Evolutionary conservation across 495 filamentous ascomycete species (phyloP), one percentile per base, ranked within the genome.

Genomic region (Aspergillus bridgeri): DNA sequence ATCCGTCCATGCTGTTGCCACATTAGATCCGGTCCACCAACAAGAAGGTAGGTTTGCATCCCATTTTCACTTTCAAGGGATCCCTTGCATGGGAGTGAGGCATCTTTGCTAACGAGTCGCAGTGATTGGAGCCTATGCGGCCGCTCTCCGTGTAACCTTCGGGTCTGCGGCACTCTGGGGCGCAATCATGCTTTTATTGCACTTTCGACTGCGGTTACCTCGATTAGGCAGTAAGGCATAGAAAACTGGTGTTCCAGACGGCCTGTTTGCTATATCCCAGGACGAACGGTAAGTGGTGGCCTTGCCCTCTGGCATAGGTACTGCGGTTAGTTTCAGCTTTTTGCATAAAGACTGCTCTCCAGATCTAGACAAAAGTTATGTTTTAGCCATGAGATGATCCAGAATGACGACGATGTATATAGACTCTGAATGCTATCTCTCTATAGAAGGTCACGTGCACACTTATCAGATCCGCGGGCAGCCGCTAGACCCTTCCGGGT

Each of bases 81-180:
- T 38, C 33, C 33, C 33, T 38, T 38, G 6, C 33, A 38, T 38
- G 33, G 33, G 33, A 15, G 33, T 38, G 33, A 15, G 62, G 69
- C n/a, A 53, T 76, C 49, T 57, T 24, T 38, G 33, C 33, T 38
- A 38, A 38, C 33, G 9, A 15, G 17, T 38, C 5, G 54, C 60
- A 61, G 86, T 87, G 5, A 80, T 86, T 27, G 68, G 68, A 21
- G 80, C 85, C 50, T 89, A 89, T 63, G 79, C 80, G 25, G 69
- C 74, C 5, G 72, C 84, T n/a, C 73, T 88, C 58, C 69, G 80
- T 56, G 45, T 79, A 29, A 85, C 79, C 0, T 86, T 86, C 59
- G 13, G 79, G 17, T 79, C 71, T 13, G 81, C 78, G 9, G 71
- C 79, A 1, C 58, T 79, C n/a, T 69, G 84, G 68, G 80, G 72